Evolutionary conservation across 257 asterid species (phyloP).

Genomic region (Nicotiana tomentosiformis): DNA sequence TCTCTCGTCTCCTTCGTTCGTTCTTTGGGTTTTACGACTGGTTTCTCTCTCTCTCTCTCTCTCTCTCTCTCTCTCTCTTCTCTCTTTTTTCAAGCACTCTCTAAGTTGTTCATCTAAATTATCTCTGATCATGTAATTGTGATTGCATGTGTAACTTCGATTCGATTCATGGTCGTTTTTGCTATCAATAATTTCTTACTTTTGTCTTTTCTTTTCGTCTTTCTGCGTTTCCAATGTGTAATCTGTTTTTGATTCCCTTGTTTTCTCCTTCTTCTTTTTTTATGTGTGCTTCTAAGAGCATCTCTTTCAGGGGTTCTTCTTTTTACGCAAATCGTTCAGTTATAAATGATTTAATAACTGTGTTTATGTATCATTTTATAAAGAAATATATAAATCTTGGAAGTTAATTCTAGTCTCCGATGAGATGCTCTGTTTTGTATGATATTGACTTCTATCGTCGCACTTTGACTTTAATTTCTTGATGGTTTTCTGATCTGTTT

Average conservation of each 20-base stretch:
- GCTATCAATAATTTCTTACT: neutral
- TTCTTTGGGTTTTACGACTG: too few species aligned
- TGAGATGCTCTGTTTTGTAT: neutral
- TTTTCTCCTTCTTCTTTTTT: too few species aligned
- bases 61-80: neutral
- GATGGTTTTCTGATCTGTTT: neutral
- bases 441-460: neutral
- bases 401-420: neutral
- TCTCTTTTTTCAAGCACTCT: neutral
- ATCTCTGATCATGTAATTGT: neutral
- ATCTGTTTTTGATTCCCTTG: neutral
- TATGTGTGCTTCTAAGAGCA: neutral
- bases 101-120: neutral
- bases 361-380: neutral
- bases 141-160: neutral
- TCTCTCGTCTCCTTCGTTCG: too few species aligned
- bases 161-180: neutral
- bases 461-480: neutral
- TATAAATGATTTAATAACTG: too few species aligned
- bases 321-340: neutral
- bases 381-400: neutral
- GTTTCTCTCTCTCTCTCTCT: neutral
- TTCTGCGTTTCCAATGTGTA: neutral
- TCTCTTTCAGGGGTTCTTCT: neutral
- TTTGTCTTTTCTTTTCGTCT: neutral